Evolutionary conservation across 345 rosid genomes (phyloP).

Genomic region (Physaria fendleri): DNA sequence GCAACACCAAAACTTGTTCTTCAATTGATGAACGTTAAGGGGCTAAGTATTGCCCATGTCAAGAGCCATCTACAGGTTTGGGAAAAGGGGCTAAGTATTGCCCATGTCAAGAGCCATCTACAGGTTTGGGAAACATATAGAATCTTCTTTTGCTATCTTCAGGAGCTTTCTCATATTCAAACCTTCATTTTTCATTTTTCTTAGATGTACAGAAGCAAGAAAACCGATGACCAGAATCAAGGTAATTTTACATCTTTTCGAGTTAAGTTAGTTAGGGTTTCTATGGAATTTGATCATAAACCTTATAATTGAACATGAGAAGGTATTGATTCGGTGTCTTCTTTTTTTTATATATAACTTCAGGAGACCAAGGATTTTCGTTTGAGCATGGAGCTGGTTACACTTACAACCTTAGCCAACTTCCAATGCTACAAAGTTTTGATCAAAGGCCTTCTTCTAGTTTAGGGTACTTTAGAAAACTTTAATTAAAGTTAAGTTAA

Average conservation of each 20-base stretch:
- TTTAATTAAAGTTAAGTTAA: background rate
- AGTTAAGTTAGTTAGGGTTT: conserved; percentile 33
- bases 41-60: conserved; percentile 74
- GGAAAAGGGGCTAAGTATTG: conserved; percentile 56
- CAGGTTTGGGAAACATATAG: conserved; percentile 39
- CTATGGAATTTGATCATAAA: background rate
- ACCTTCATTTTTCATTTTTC: background rate
- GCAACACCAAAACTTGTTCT: conserved; percentile 86
- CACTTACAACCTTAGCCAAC: conserved; percentile 51
- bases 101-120: conserved; percentile 89
- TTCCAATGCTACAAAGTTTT: conserved; percentile 54
- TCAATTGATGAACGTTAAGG: conserved; percentile 73
- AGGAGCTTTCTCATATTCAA: background rate
- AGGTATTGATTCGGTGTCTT: background rate
- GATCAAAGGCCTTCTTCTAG: conserved; percentile 41
- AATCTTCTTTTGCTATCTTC: background rate
- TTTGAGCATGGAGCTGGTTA: conserved; percentile 41
- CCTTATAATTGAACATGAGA: background rate
- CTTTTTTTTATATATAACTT: background rate
- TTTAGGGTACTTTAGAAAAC: conserved; percentile 27
- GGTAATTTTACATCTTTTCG: conserved; percentile 29
- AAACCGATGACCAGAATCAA: conserved; percentile 44
- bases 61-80: conserved; percentile 87
- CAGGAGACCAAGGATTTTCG: conserved; percentile 45
- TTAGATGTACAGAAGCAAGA: conserved; percentile 78